Conservation (phyloP, 2,329 filamentous ascomycete genomes). For the Neurospora crassa region DNA sequence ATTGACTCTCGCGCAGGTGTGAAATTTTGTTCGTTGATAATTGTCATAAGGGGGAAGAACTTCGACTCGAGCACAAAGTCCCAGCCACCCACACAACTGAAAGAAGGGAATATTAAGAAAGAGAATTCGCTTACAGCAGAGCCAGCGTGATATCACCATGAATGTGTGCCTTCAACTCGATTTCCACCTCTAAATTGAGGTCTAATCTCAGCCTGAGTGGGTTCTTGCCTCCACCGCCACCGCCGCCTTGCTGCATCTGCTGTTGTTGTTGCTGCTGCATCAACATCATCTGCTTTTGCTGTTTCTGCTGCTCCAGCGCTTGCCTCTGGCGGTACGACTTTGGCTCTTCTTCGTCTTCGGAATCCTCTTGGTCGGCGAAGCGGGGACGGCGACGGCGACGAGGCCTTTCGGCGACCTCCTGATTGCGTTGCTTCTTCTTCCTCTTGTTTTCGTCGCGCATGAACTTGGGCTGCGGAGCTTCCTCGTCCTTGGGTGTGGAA, state of each 20-base stretch:
- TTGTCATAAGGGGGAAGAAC: no score
- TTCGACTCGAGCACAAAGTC: no score
- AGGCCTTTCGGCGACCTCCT: conserved; percentile 12
- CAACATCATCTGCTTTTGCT: conserved; percentile 18
- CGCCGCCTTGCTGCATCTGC: conserved; percentile 24
- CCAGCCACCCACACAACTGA: neutral
- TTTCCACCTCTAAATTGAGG: conserved; percentile 69
- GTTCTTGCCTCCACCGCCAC: conserved; percentile 37
- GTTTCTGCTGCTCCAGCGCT: conserved; percentile 18
- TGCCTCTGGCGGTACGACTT: conserved; percentile 12
- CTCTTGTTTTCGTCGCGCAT: conserved; percentile 19
- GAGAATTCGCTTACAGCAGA: conserved; percentile 46
- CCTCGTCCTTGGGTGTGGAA: conserved; percentile 23
- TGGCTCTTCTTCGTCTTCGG: conserved; percentile 5
- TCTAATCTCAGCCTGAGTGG: conserved; percentile 62
- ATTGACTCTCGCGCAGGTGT: neutral
- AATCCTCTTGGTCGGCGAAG: conserved; percentile 15
- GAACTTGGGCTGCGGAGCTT: conserved; percentile 23
- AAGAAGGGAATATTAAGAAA: neutral
- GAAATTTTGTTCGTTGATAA: no score
- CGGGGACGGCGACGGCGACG: conserved; percentile 8
- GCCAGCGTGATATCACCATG: conserved; percentile 67
- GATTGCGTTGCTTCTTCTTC: conserved; percentile 14
- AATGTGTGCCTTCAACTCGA: conserved; percentile 70
- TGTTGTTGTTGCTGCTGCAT: conserved; percentile 18